Evolutionary conservation across 176 grass and related monocot species (phyloP).

Genomic region (bread wheat (Triticum aestivum)): IWGSC_CS_RefSeq_v2.1 NC_057796.1:487074905-487075404

Average conservation of each 20-base stretch:
- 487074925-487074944: background rate
- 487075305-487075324: background rate
- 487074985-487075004: background rate
- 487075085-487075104: constrained; percentile 46
- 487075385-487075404: background rate
- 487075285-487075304: background rate
- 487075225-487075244: background rate
- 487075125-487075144: constrained; percentile 43
- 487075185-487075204: background rate
- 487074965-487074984: background rate
- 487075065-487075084: constrained; percentile 43
- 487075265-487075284: constrained; percentile 1
- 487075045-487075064: constrained; percentile 51
- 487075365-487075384: background rate
- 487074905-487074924: constrained; percentile 14
- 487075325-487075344: background rate
- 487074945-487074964: background rate
- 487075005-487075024: background rate
- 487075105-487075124: constrained; percentile 47
- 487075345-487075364: background rate
- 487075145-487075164: constrained; percentile 35
- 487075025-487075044: constrained; percentile 20
- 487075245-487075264: background rate
- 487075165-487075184: background rate
- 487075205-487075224: background rate